Base-by-base conservation (phyloP, 2,329 filamentous ascomycete genomes). In the Epichloe gansuensis region DNA sequence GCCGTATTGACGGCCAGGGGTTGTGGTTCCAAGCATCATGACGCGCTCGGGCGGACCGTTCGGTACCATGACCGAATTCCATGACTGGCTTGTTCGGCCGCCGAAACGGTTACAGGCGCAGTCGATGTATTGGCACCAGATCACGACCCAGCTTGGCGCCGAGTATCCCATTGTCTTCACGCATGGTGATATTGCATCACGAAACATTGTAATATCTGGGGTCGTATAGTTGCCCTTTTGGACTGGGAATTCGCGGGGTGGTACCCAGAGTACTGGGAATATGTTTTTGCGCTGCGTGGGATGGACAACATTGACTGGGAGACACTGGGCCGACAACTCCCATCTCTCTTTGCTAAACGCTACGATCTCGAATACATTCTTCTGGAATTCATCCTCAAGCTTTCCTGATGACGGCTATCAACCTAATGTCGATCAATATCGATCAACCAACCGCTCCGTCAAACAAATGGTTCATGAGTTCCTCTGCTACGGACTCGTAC, bases 1-100 rank as follows among this genome's bases (percentile, higher is more conserved):
- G 60, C 42, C 59, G 62, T 12, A 44, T 62, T 5, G 57, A 61
- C 39, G 59, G 59, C 3, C 57, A 60, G 34, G 60, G 61, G 55
- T 48, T 2, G 3, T 62, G 6, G 52, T 63, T 9, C 60, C 60
- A 1, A 55, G 55, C 52, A 59, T 59, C 11, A 50, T 62, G 51
- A 55, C 52, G 1, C 61, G 61, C n/a, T 58, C 57, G 0, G 58
- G 58, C 5, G 57, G 57, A 1, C 59, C 61, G 1, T 63, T 63
- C 34, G 13, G 43, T 7, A 59, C 54, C 3, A 9, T 58, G 4
- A 17, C 38, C 1, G 55, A 55, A 23, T 58, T 63, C 2, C 61
- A 61, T 13, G 51, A 58, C 11, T 63, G 60, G 61, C 58, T 63
- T 15, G 57, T 57, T 41, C 52, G 31, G n/a, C 59, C 61, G 1